Evolutionary conservation across 306 rosid species (phyloP).

Genomic region (Rubus parviflorus): DNA sequence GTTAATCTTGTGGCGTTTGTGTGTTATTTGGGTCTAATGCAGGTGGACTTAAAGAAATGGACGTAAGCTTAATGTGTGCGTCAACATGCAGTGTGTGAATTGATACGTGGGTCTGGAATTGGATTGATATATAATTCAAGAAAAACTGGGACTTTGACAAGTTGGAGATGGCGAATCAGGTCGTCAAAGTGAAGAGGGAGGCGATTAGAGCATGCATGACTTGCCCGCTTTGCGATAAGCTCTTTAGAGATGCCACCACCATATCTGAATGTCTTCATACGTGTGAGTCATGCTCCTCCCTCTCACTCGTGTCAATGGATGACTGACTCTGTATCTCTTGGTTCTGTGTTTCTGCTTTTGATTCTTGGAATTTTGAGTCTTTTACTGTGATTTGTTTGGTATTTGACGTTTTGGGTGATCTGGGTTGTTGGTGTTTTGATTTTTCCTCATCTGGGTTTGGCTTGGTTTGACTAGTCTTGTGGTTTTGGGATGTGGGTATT

Average conservation of each 20-base stretch:
- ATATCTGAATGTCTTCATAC: conserved; percentile 97
- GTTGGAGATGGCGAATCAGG: conserved; percentile 68
- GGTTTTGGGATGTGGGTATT: conserved; percentile 34
- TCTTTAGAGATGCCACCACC: conserved; percentile 85
- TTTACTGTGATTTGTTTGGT: background rate
- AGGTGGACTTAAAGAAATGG: conserved; percentile 40
- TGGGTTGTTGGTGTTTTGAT: conserved; percentile 27
- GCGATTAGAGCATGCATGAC: conserved; percentile 88
- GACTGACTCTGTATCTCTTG: conserved; percentile 7
- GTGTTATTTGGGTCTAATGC: conserved; percentile 32
- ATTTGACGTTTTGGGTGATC: conserved; percentile 10
- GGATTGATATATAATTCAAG: background rate
- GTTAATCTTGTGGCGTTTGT: conserved; percentile 14
- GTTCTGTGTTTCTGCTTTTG: conserved; percentile 16
- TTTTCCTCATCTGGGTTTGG: conserved; percentile 38
- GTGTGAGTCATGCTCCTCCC: conserved; percentile 65
- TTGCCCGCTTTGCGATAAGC: conserved; percentile 76
- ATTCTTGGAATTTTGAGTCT: conserved; percentile 29
- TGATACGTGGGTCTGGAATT: conserved; percentile 30
- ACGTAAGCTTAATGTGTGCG: conserved; percentile 52
- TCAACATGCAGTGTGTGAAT: conserved; percentile 62
- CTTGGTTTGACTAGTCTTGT: conserved; percentile 26
- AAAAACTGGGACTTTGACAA: too few species aligned
- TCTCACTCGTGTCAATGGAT: background rate
- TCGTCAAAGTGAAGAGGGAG: conserved; percentile 59